A percentile compares a stretch with the other conserved stretches of the same genome.
These are phyloP conservation scores for Aspergillus hiratsukae DNA, from an alignment of 2,329 filamentous ascomycete species.

Conservation along the genomic window DNA sequence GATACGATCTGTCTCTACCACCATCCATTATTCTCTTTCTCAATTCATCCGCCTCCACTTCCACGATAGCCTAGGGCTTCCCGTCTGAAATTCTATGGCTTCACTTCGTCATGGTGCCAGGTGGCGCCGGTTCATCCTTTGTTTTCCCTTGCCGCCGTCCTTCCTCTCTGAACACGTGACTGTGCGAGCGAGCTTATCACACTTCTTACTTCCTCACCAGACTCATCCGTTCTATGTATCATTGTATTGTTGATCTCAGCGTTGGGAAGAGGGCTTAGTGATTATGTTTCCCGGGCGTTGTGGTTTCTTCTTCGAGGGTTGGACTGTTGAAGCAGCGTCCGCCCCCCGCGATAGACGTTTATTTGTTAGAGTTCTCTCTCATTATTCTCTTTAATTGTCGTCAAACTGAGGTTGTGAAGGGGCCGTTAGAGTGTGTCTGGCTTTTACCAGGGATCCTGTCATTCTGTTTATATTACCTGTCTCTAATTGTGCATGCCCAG, in stretches of 20 bases:
- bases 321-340: constrained; percentile 9
- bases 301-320: constrained; percentile 13
- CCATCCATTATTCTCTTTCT: constrained; percentile 5
- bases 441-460: neutral
- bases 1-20: constrained; percentile 5
- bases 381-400: constrained; percentile 2
- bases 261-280: neutral
- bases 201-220: neutral
- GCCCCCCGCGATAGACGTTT: constrained; percentile 6
- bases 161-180: neutral
- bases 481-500: constrained; percentile 5
- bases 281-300: neutral
- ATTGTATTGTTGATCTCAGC: neutral
- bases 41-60: constrained; percentile 1
- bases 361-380: constrained; percentile 12
- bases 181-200: neutral
- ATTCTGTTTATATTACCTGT: constrained; percentile 3
- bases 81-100: neutral
- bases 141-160: constrained; percentile 1
- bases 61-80: constrained; percentile 5
- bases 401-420: neutral
- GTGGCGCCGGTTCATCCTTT: constrained; percentile 1
- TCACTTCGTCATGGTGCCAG: constrained; percentile 2
- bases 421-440: neutral
- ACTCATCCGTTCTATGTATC: neutral